A percentile compares a stretch with the other conserved stretches of the same genome.
Conservation (phyloP, 164 flowering plant species). For the Platanus orientalis region DNA sequence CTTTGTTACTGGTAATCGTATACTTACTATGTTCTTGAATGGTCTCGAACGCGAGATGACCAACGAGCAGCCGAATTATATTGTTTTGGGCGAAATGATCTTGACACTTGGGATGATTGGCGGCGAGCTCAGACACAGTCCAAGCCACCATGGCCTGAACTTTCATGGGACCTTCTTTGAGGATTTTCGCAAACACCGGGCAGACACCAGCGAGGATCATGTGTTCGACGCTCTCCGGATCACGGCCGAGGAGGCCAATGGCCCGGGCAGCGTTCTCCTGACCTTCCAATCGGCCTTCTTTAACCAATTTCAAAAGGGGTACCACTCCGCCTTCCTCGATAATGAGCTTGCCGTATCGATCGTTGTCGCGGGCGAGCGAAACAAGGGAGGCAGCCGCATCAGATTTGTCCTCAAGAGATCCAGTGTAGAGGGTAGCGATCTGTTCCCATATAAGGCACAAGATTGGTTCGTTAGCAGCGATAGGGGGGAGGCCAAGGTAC, state of each 20-base stretch:
- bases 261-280: constrained; percentile 82
- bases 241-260: constrained; percentile 66
- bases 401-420: constrained; percentile 49
- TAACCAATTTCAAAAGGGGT: constrained; percentile 60
- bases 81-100: constrained; percentile 76
- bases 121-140: constrained; percentile 76
- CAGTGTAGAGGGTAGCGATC: constrained; percentile 58
- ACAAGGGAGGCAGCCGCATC: constrained; percentile 79
- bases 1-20: constrained; percentile 42
- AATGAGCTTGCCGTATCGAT: constrained; percentile 67
- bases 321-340: constrained; percentile 79
- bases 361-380: constrained; percentile 74
- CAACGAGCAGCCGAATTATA: constrained; percentile 61
- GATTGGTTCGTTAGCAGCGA: constrained; percentile 86
- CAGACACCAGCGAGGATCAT: constrained; percentile 76
- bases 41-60: constrained; percentile 84
- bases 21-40: constrained; percentile 89
- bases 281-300: constrained; percentile 67
- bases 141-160: constrained; percentile 76
- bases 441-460: constrained; percentile 92
- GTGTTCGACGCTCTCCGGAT: constrained; percentile 76
- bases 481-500: constrained; percentile 81
- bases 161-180: constrained; percentile 77
- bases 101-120: constrained; percentile 65
- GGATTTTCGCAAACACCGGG: constrained; percentile 62